Base-by-base conservation (phyloP, 2,329 filamentous ascomycete genomes). In the Fusarium sp. region DNA sequence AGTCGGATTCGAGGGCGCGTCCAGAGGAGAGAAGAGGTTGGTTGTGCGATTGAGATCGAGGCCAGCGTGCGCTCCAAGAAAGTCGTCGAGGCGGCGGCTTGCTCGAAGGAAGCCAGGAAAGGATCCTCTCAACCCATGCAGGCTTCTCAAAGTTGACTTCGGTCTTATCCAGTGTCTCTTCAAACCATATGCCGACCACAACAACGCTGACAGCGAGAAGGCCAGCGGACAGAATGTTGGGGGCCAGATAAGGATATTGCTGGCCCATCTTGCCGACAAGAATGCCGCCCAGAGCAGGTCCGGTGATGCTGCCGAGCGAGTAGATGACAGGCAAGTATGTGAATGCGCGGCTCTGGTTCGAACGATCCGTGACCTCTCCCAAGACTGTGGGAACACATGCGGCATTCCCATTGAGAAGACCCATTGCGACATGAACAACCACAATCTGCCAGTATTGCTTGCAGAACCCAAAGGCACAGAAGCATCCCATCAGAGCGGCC, bases 301-400 rank as follows among this genome's bases (percentile, higher is more conserved):
- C 96, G 0, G 95, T 96, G 67, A 99, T 97, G 45, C 93, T 93
- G 20, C 96, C 96, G 37, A 99, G 85, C 7, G 95, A 95, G 81
- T 99, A 99, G n/a, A 98, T 91, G 41, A 98, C 92, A 0, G 96
- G 96, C 44, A 99, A 85, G 83, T 97, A 99, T 3, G 93, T 96
- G 76, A 99, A 99, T 0, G 94, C 96, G 57, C 89, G 88, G 77
- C 93, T 96, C 85, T 99, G 96, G 80, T 99, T 99, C 70, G 92
- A 96, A 59, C 94, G 90, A 78, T 98, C 95, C 3, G 96, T 99
- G 56, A 99, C 92, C 80, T 99, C 96, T 42, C 96, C 96, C 52
- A 99, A 81, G 52, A 95, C 97, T 0, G 96, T 98, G 11, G 94
- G 95, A 17, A 99, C 94, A 15, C 98, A 91, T 7, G 94, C 95